Percentiles rank a stretch among this genome's conserved stretches.
phyloP scores from a whole-genome alignment of 371 early-diverging fungal species.

The Capillidium rhysosporum region DNA sequence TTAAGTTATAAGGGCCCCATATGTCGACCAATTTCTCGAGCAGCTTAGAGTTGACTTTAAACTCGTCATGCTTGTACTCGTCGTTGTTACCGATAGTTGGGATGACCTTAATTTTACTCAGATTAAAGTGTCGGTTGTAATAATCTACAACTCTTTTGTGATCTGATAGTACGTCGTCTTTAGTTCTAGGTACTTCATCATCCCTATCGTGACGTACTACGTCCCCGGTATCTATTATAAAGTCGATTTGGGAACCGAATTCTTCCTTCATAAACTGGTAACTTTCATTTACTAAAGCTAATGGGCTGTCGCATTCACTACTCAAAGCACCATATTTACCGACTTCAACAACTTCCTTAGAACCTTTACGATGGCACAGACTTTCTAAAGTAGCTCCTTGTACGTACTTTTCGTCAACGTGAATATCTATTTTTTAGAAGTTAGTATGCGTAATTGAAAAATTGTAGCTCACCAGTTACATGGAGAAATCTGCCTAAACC shows the following conservation, averaged over 20 bases:
- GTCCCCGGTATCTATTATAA: conserved; percentile 27
- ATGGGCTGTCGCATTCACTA: background rate
- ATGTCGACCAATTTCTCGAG: background rate
- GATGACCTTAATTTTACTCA: conserved; percentile 12
- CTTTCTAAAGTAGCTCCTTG: background rate
- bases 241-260: conserved; percentile 13
- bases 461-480: too few relatives aligned
- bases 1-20: background rate
- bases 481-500: too few relatives aligned
- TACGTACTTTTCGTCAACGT: background rate
- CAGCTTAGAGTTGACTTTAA: background rate
- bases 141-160: conserved; percentile 15
- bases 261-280: background rate
- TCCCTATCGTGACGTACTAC: conserved; percentile 23
- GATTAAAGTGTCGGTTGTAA: conserved; percentile 13
- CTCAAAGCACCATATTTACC: background rate
- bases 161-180: conserved; percentile 12
- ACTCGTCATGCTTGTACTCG: conserved; percentile 13
- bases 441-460: too few relatives aligned
- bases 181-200: conserved; percentile 10
- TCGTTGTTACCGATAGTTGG: conserved; percentile 27
- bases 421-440: conserved; percentile 1
- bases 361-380: conserved; percentile 4
- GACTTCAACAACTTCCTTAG: background rate
- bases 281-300: background rate